Evolutionary conservation across 768 basidiomycete genomes (phyloP).

Genomic region (Sarcomyxa edulis): DNA sequence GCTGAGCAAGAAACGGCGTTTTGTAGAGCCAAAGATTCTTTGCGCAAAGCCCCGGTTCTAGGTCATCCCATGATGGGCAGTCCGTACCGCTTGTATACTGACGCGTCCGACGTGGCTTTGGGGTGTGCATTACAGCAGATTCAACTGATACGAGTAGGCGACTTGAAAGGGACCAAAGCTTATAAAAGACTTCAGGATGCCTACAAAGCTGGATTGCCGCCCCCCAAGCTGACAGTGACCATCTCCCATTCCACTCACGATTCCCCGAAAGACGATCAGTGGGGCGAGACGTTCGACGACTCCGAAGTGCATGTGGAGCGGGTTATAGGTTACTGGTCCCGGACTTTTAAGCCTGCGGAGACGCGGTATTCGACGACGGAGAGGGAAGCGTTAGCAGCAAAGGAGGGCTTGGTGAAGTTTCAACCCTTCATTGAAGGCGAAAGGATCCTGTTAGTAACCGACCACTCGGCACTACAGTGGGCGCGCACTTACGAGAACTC

Average conservation of each 20-base stretch:
- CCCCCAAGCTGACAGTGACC: slow-evolving; percentile 17
- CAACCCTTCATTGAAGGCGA: no score
- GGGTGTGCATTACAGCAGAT: no score
- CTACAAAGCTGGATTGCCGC: slow-evolving; percentile 8
- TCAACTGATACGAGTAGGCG: no score
- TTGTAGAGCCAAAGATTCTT: not conserved
- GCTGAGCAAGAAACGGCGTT: slow-evolving; percentile 1
- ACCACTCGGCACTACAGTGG: no score
- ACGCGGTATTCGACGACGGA: slow-evolving; percentile 25
- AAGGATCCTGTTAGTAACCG: no score
- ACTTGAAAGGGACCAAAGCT: no score
- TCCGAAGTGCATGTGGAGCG: slow-evolving; percentile 21
- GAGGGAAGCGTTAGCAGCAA: no score
- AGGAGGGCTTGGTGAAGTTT: no score
- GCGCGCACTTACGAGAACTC: no score
- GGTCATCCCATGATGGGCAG: slow-evolving; percentile 20
- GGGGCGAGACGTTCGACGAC: slow-evolving; percentile 16
- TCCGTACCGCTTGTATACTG: no score
- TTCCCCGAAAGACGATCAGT: slow-evolving; percentile 10
- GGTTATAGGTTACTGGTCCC: slow-evolving; percentile 24
- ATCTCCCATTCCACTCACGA: slow-evolving; percentile 13
- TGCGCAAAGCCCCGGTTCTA: slow-evolving; percentile 24
- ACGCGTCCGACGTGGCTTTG: no score
- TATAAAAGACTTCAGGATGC: slow-evolving; percentile 22
- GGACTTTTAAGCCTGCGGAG: slow-evolving; percentile 20